A percentile compares a stretch with the other conserved stretches of the same genome.
Conservation (phyloP, 1,139 yeast genomes). For the Yamadazyma dushanensis region DNA sequence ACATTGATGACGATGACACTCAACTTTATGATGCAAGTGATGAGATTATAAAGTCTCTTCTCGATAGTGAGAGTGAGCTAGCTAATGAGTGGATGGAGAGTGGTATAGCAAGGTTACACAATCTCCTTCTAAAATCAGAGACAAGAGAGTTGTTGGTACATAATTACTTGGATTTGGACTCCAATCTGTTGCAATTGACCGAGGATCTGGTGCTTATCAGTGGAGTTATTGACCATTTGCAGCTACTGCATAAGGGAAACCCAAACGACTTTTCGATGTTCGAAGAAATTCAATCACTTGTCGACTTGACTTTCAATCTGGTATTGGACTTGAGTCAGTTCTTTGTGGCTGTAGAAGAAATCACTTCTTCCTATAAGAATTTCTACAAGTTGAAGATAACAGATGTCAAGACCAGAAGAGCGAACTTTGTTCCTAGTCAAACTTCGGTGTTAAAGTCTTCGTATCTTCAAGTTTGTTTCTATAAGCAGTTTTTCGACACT, state of each 20-base stretch:
- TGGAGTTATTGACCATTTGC: conserved; percentile 61
- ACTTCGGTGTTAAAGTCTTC: conserved; percentile 49
- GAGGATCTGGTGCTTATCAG: conserved; percentile 46
- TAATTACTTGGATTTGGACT: conserved; percentile 41
- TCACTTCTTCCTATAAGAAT: conserved; percentile 19
- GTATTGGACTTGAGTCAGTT: conserved; percentile 23
- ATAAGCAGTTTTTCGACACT: conserved; percentile 43
- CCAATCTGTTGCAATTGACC: conserved; percentile 21
- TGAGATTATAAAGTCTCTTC: not conserved
- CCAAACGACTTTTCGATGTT: conserved; percentile 23
- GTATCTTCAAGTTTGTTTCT: conserved; percentile 57
- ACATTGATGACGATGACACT: not conserved
- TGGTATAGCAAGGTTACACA: conserved; percentile 32
- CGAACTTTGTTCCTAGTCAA: conserved; percentile 44
- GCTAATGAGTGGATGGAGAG: conserved; percentile 36
- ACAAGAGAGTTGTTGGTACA: conserved; percentile 65
- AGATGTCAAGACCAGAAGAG: conserved; percentile 61
- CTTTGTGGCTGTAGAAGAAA: conserved; percentile 16
- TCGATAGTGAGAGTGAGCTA: conserved; percentile 24
- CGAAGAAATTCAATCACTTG: conserved; percentile 21
- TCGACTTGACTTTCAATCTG: conserved; percentile 14
- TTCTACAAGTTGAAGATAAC: conserved; percentile 30
- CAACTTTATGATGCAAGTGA: not conserved
- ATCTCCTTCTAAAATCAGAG: conserved; percentile 45
- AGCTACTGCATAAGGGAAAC: conserved; percentile 17